A percentile compares a stretch with the other conserved stretches of the same genome.
phyloP scores from a whole-genome alignment of 2,329 filamentous ascomycete species.

The Monosporascus sp. region DNA sequence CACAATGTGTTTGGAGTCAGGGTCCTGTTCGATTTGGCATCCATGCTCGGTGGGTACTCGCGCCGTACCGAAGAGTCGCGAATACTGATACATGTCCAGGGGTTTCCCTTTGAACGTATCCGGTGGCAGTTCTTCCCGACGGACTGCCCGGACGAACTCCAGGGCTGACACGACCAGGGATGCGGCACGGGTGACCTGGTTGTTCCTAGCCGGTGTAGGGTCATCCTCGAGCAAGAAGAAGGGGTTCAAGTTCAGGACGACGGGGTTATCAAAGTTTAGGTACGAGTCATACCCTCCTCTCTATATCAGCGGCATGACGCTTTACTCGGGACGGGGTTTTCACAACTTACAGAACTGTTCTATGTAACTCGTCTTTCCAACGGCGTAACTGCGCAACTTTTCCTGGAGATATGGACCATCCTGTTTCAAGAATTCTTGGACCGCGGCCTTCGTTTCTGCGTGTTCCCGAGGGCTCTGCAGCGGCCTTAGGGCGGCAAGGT shows the following conservation, averaged over 20 bases:
- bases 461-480: constrained; percentile 79
- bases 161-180: constrained; percentile 87
- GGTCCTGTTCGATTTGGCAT: constrained; percentile 93
- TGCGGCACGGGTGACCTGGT: constrained; percentile 90
- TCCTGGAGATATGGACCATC: constrained; percentile 86
- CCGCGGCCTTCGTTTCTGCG: constrained; percentile 72
- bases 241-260: constrained; percentile 94
- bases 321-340: neutral
- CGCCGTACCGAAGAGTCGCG: constrained; percentile 88
- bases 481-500: constrained; percentile 72
- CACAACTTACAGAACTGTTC: constrained; percentile 86
- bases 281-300: constrained; percentile 92
- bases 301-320: neutral
- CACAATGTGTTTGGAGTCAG: constrained; percentile 86
- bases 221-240: constrained; percentile 98
- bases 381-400: constrained; percentile 83
- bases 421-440: constrained; percentile 73
- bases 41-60: constrained; percentile 90
- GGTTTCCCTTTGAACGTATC: constrained; percentile 80
- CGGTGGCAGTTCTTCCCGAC: constrained; percentile 86
- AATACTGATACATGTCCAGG: constrained; percentile 98
- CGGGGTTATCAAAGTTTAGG: constrained; percentile 94
- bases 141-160: constrained; percentile 86
- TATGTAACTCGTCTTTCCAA: constrained; percentile 90
- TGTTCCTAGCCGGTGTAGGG: constrained; percentile 90